Base-by-base conservation (phyloP, 805 yeast species). In the Hanseniaspora singularis region DNA sequence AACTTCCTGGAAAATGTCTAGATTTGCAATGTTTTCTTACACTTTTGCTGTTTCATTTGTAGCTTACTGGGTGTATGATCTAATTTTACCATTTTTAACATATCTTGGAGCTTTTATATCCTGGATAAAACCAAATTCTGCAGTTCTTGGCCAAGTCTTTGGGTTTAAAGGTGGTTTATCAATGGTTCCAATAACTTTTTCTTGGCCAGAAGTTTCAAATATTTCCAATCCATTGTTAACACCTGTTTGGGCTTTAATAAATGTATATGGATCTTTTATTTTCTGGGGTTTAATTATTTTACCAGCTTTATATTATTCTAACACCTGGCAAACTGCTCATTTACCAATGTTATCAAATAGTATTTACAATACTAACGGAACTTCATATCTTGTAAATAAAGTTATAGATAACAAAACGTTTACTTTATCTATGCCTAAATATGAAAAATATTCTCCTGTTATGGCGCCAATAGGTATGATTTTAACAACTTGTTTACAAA, bases 151-250 rank as follows among this genome's bases (percentile, higher is more conserved):
- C 53, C 81, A 76, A 55, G 64, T 81, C 15, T 79, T 80, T 53
- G 89, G 89, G 40, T 66, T 73, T 6, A 51, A 63, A 9, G 62
- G 74, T 14, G 88, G 88, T 12, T 62, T 79, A 50, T 86, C 84
- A 18, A 56, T 77, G 57, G 60, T 77, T 52, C 87, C 87, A 10
- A 58, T 78, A 38, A 74, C 81, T 15, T 77, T 80, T 55, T 85
- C 79, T 61, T 80, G 84, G 84, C 72, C 72, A 54, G 76, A 75
- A 55, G 65, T 78, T 33, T 71, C 77, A 8, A 66, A 69, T 60
- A 62, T 74, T 51, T 78, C 78, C 15, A 73, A 79, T 18, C 85
- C 86, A 10, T 67, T 80, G 56, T 67, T 77, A 46, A 79, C 83
- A 9, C 85, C 86, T 16, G 64, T 70, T 18, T 65, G 67, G 46